Conservation (phyloP, 2,329 filamentous ascomycete species). For the Penicillium crustosum region DNA sequence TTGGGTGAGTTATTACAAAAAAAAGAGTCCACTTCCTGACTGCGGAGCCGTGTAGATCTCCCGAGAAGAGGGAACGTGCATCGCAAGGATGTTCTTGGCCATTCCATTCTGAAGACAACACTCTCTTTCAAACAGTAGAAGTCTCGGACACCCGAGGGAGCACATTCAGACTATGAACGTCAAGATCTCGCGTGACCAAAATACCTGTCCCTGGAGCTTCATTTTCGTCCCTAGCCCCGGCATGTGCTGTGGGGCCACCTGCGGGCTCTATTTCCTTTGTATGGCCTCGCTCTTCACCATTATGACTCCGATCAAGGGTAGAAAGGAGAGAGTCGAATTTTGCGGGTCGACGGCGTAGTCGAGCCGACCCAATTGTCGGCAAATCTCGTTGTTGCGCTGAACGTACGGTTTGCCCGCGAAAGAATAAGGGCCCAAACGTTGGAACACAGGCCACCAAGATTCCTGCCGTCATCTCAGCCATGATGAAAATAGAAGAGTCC, state of each 20-base stretch:
- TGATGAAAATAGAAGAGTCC: slow-evolving; percentile 15
- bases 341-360: not conserved
- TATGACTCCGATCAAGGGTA: not conserved
- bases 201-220: not conserved
- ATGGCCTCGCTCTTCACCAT: not conserved
- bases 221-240: not conserved
- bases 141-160: not conserved
- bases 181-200: slow-evolving; percentile 3
- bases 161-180: slow-evolving; percentile 3
- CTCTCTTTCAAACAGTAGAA: not conserved
- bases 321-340: slow-evolving; percentile 4
- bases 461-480: slow-evolving; percentile 15
- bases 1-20: not conserved
- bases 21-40: not conserved
- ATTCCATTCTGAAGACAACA: not conserved
- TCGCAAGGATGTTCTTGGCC: not conserved
- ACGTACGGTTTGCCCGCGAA: slow-evolving; percentile 10
- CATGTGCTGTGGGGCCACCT: not conserved
- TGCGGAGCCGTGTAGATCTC: slow-evolving; percentile 1
- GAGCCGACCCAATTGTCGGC: slow-evolving; percentile 9
- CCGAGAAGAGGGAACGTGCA: not conserved
- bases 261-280: not conserved
- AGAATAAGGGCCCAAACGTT: slow-evolving; percentile 13
- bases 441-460: slow-evolving; percentile 16
- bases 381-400: slow-evolving; percentile 1